A percentile compares a stretch with the other conserved stretches of the same genome.
phyloP scores from a whole-genome alignment of 768 basidiomycete species.

The Leccinellum rugosiceps region DNA sequence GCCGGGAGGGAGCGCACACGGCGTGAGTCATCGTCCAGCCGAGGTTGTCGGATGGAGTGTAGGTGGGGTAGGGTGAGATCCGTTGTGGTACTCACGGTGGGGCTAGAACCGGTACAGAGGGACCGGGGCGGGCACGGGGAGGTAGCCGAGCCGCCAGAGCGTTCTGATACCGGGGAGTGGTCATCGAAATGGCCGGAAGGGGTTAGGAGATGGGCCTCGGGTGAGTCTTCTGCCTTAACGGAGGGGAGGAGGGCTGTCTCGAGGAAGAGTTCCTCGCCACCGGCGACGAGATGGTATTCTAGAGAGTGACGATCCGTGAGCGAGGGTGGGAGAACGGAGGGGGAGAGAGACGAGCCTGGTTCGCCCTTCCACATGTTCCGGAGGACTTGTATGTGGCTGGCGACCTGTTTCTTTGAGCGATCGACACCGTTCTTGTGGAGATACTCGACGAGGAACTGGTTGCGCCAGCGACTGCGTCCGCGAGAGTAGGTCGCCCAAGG shows the following conservation, averaged over 20 bases:
- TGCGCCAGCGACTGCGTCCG: slow-evolving; percentile 77
- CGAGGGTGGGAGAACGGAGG: not conserved
- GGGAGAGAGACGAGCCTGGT: slow-evolving; percentile 46
- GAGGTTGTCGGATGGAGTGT: slow-evolving; percentile 18
- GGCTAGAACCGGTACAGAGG: slow-evolving; percentile 22
- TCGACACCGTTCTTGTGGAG: slow-evolving; percentile 65
- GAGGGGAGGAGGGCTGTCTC: slow-evolving; percentile 46
- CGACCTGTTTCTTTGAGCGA: slow-evolving; percentile 84
- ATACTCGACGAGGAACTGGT: slow-evolving; percentile 83
- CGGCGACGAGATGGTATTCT: slow-evolving; percentile 80
- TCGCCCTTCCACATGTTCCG: slow-evolving; percentile 89
- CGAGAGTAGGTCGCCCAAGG: slow-evolving; percentile 79
- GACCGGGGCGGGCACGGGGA: slow-evolving; percentile 27
- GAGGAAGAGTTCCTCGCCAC: slow-evolving; percentile 68
- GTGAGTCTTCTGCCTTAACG: slow-evolving; percentile 56
- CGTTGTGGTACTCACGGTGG: slow-evolving; percentile 18
- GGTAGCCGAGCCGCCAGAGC: slow-evolving; percentile 28
- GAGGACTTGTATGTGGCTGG: slow-evolving; percentile 83
- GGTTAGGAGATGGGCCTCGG: slow-evolving; percentile 41
- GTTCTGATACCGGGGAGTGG: slow-evolving; percentile 31
- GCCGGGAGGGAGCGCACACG: slow-evolving; percentile 31
- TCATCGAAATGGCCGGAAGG: slow-evolving; percentile 34
- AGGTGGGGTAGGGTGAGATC: slow-evolving; percentile 26
- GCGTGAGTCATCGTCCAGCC: slow-evolving; percentile 28
- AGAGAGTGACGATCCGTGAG: slow-evolving; percentile 8